Conservation (phyloP, 352 stramenopile genomes). For the Pilasporangium apinafurcum region DNA sequence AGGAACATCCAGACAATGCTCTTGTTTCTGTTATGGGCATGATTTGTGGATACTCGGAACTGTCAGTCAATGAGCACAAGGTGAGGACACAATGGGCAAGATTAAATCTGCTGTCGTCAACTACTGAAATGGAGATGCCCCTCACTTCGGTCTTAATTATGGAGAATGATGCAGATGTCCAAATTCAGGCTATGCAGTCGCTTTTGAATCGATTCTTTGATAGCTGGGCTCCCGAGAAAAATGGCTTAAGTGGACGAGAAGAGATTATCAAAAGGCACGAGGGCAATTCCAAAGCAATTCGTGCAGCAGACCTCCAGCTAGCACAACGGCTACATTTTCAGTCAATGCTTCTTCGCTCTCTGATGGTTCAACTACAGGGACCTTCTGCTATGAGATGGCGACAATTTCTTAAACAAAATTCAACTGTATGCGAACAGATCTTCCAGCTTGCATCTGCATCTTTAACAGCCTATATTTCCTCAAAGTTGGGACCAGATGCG, state of each 20-base stretch:
- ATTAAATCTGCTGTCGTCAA: no score
- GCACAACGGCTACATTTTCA: background rate
- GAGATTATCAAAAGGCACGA: no score
- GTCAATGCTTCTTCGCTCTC: background rate
- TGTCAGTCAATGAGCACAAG: background rate
- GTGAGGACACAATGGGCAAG: no score
- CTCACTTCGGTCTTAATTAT: no score
- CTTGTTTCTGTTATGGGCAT: background rate
- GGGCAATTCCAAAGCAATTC: background rate
- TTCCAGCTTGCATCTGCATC: conserved; percentile 18
- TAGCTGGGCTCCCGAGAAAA: no score
- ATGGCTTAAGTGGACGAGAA: no score
- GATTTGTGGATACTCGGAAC: conserved; percentile 6
- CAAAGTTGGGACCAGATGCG: conserved; percentile 16
- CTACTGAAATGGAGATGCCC: no score
- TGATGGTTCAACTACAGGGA: background rate
- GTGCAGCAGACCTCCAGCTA: background rate
- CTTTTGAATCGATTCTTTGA: no score
- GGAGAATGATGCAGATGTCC: no score
- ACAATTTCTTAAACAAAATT: conserved; percentile 9
- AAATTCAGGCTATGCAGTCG: no score
- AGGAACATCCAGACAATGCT: background rate
- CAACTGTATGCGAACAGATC: conserved; percentile 9
- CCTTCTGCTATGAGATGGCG: no score
- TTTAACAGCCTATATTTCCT: conserved; percentile 3